A percentile compares a stretch with the other conserved stretches of the same genome.
phyloP scores from a whole-genome alignment of 352 stramenopile genomes.

The Globisporangium orthogonon region DNA sequence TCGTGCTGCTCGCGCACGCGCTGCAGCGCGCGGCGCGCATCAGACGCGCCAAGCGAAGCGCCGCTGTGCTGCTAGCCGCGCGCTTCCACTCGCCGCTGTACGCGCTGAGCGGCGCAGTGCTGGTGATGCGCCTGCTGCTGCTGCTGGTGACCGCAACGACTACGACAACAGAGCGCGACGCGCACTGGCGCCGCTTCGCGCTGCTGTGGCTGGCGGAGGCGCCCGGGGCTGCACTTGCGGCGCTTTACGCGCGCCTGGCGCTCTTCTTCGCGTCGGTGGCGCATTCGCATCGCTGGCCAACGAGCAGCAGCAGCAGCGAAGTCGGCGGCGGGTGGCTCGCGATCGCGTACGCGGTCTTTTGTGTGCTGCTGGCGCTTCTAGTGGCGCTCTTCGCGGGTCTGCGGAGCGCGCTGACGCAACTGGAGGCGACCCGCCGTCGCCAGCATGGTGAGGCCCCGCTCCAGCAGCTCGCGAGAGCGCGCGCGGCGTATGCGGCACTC shows the following conservation, averaged over 20 bases:
- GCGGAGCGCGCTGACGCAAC: neutral
- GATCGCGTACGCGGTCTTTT: constrained; percentile 1
- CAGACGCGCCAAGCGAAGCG: neutral
- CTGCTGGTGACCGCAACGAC: neutral
- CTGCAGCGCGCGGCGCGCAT: neutral
- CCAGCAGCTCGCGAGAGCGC: constrained; percentile 1
- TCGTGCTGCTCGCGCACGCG: neutral
- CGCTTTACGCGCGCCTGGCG: neutral
- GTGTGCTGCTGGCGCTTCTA: constrained; percentile 2
- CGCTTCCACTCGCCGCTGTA: constrained; percentile 3
- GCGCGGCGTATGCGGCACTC: constrained; percentile 2
- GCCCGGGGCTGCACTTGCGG: neutral
- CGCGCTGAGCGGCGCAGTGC: neutral
- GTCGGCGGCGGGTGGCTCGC: neutral
- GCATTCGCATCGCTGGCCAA: neutral
- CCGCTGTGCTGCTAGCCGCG: neutral
- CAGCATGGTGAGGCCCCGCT: neutral
- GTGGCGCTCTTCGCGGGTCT: constrained; percentile 7
- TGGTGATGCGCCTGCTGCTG: neutral
- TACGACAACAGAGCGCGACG: neutral
- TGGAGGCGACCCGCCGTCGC: neutral
- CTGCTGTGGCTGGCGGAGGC: constrained; percentile 1
- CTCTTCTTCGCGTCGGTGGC: neutral
- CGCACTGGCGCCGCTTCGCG: neutral
- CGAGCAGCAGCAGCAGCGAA: neutral